Conservation (phyloP, 495 filamentous ascomycete genomes). For the Penicillium subrubescens region DNA sequence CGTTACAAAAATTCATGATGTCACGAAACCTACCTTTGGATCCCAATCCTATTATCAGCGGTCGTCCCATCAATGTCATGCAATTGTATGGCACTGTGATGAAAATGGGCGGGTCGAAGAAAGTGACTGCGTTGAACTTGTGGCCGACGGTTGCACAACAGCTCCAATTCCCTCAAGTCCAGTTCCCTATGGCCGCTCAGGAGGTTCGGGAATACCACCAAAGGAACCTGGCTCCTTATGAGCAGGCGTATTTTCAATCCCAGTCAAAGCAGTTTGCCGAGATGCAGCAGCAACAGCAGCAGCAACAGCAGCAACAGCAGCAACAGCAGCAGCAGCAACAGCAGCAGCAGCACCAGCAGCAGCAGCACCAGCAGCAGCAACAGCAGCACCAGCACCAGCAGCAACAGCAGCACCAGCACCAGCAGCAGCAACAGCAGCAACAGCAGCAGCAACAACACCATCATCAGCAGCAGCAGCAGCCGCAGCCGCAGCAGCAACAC, state of each 20-base stretch:
- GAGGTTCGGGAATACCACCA: slow-evolving; percentile 76
- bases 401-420: slow-evolving; percentile 43
- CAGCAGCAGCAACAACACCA: slow-evolving; percentile 52
- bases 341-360: slow-evolving; percentile 52
- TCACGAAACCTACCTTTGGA: slow-evolving; percentile 69
- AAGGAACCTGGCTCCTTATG: slow-evolving; percentile 70
- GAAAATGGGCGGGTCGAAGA: slow-evolving; percentile 77
- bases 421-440: slow-evolving; percentile 32
- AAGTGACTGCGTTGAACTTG: slow-evolving; percentile 62
- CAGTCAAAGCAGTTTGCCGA: slow-evolving; percentile 56
- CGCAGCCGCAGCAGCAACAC: slow-evolving; percentile 36
- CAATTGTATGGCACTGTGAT: slow-evolving; percentile 75
- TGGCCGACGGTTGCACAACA: slow-evolving; percentile 73
- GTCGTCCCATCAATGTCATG: slow-evolving; percentile 68
- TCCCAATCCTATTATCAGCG: slow-evolving; percentile 66
- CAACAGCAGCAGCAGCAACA: slow-evolving; percentile 44
- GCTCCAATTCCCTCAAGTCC: slow-evolving; percentile 66
- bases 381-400: slow-evolving; percentile 43
- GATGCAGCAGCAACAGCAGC: slow-evolving; percentile 55
- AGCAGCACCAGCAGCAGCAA: slow-evolving; percentile 43
- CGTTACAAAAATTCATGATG: slow-evolving; percentile 71
- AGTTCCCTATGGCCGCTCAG: slow-evolving; percentile 63
- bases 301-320: slow-evolving; percentile 43
- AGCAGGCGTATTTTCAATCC: slow-evolving; percentile 67
- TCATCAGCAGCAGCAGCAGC: slow-evolving; percentile 43